Percentiles rank a stretch among this genome's conserved stretches.
phyloP scores from a whole-genome alignment of 257 asterid genomes.

The Verbascum thapsus region DNA sequence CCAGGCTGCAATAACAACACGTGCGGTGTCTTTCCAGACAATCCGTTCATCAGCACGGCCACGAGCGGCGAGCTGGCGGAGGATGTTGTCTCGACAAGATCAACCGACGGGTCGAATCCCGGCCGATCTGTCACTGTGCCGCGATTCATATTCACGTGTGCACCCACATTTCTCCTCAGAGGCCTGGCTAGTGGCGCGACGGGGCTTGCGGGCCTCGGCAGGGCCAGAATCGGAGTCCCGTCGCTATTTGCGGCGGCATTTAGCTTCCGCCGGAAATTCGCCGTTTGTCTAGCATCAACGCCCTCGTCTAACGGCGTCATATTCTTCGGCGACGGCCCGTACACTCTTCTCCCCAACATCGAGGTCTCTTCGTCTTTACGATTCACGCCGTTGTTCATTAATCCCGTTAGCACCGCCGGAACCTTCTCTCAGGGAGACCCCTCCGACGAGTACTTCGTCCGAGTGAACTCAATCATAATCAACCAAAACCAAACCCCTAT shows the following conservation, averaged over 20 bases:
- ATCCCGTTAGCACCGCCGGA: slow-evolving; percentile 59
- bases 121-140: slow-evolving; percentile 39
- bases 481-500: slow-evolving; percentile 34
- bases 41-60: slow-evolving; percentile 43
- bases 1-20: slow-evolving; percentile 70
- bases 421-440: slow-evolving; percentile 41
- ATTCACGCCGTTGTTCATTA: slow-evolving; percentile 54
- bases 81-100: slow-evolving; percentile 48
- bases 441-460: slow-evolving; percentile 67
- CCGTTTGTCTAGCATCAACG: slow-evolving; percentile 48
- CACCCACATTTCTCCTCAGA: slow-evolving; percentile 37
- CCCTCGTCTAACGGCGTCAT: slow-evolving; percentile 43
- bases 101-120: slow-evolving; percentile 52
- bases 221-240: slow-evolving; percentile 51
- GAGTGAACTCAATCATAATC: slow-evolving; percentile 42
- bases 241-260: slow-evolving; percentile 51
- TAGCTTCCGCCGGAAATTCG: slow-evolving; percentile 58
- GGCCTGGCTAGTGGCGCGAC: slow-evolving; percentile 50
- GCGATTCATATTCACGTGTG: slow-evolving; percentile 48
- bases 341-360: slow-evolving; percentile 41
- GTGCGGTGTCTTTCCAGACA: slow-evolving; percentile 42
- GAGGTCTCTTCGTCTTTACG: slow-evolving; percentile 34
- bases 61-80: slow-evolving; percentile 59
- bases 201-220: slow-evolving; percentile 62
- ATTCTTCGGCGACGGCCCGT: slow-evolving; percentile 65